Base-by-base conservation (phyloP, 225 moss, liverwort and hornwort genomes). In the Straminergon stramineum region DNA sequence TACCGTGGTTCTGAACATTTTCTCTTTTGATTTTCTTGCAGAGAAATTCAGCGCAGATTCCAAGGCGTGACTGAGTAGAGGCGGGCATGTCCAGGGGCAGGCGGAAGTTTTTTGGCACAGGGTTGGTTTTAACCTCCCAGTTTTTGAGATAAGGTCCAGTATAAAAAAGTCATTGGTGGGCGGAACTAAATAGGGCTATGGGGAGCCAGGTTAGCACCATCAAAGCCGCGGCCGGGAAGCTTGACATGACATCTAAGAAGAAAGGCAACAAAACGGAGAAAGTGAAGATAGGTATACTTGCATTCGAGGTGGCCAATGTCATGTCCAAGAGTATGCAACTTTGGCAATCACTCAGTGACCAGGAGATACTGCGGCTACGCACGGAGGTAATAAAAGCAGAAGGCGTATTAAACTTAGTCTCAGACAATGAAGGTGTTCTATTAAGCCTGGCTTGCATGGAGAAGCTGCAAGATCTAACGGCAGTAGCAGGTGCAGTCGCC, bases 301-400 rank as follows among this genome's bases (percentile, higher is more conserved):
- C 97, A 39, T 99, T 99, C 65, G 99, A 99, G 91, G 99, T 97
- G 68, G 99, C 99, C 39, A 99, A 97, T 91, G 97, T 97, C 45
- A 99, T 99, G 99, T 96, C 99, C 56, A 99, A 97, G 92, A 96
- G 96, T 83, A 93, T 99, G 92, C 95, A 95, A 58, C 97, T 99
- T 57, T 99, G 97, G 99, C 99, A 99, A 89, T 99, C 99, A 55
- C 94, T 99, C 70, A 95, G 96, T 88, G 99, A 99, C 39, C 95
- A 94, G 85, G 99, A 99, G 92, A 97, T 99, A 79, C 92, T 99
- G 31, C 95, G 99, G 48, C 94, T 99, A 26, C 95, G 99, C 79
- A 99, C 97, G 60, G 97, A 99, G 83, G 95, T 97, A 37, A 95
- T 99, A 28, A 99, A 99, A 96, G 95, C 95, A n/a, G 99, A 97